These are phyloP conservation scores for Calonectria hongkongensis DNA, from an alignment of 2,329 filamentous ascomycete species.

Conservation along the genomic window DNA sequence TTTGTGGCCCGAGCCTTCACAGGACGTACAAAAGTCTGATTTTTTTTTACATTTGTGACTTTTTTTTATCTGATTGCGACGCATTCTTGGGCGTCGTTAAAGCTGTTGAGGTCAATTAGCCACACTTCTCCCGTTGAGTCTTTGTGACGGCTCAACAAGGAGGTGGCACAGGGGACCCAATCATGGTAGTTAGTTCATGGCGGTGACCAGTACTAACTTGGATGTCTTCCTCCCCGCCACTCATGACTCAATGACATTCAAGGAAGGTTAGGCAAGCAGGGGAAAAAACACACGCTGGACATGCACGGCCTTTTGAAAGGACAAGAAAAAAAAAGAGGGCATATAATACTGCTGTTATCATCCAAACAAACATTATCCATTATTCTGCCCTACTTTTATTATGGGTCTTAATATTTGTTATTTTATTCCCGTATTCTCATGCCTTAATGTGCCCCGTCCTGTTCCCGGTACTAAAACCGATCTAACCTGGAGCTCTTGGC, in stretches of 20 bases:
- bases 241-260: neutral
- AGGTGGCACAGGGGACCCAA: constrained; percentile 24
- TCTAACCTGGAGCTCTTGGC: neutral
- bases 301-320: neutral
- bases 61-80: constrained; percentile 15
- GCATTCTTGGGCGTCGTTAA: constrained; percentile 14
- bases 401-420: neutral
- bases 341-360: neutral
- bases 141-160: constrained; percentile 29
- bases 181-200: constrained; percentile 21
- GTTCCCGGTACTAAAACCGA: neutral
- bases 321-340: neutral
- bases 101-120: constrained; percentile 28
- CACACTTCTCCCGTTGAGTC: constrained; percentile 35
- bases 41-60: constrained; percentile 13
- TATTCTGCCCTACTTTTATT: neutral
- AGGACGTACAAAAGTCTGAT: neutral
- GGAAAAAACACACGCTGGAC: neutral
- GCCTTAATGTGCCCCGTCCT: neutral
- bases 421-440: constrained; percentile 14
- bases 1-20: constrained; percentile 1
- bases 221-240: constrained; percentile 1
- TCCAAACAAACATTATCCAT: neutral
- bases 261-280: neutral
- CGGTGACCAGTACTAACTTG: constrained; percentile 8